A percentile compares a stretch with the other conserved stretches of the same genome.
phyloP scores from a whole-genome alignment of 2,329 filamentous ascomycete genomes.

The Trichoderma harzianum region DNA sequence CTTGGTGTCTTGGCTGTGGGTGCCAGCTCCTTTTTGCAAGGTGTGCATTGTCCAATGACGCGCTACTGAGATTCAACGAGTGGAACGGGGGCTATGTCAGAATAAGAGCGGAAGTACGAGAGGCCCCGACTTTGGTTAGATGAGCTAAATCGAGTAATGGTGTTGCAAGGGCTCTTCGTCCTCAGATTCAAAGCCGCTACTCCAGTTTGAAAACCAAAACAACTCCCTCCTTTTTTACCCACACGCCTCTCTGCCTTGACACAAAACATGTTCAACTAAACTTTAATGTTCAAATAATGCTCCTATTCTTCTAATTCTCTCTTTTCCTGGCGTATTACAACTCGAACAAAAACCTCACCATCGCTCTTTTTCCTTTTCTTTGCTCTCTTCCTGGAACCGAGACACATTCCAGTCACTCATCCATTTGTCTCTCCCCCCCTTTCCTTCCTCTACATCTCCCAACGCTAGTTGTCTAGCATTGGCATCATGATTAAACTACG shows the following conservation, averaged over 20 bases:
- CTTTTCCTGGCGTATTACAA: background rate
- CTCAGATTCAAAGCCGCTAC: background rate
- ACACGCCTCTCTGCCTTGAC: background rate
- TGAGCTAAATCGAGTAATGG: background rate
- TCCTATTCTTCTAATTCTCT: background rate
- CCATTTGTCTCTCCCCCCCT: background rate
- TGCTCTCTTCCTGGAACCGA: background rate
- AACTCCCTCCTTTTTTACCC: background rate
- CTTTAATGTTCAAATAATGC: background rate
- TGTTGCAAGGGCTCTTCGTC: background rate
- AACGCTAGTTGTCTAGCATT: background rate
- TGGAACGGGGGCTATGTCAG: slow-evolving; percentile 2
- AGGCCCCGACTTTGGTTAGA: background rate
- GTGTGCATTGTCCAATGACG: background rate
- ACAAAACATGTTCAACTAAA: slow-evolving; percentile 3
- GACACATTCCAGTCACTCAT: background rate
- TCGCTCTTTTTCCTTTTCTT: background rate
- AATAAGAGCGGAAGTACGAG: slow-evolving; percentile 3
- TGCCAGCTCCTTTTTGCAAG: slow-evolving; percentile 12
- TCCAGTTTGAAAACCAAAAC: background rate
- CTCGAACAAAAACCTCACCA: background rate
- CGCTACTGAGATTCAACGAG: slow-evolving; percentile 5
- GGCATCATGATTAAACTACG: slow-evolving; percentile 1
- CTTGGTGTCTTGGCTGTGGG: background rate
- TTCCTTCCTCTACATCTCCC: background rate